Evolutionary conservation across 106 monocot genomes (phyloP).

Genomic region (Chionographis japonica): DNA sequence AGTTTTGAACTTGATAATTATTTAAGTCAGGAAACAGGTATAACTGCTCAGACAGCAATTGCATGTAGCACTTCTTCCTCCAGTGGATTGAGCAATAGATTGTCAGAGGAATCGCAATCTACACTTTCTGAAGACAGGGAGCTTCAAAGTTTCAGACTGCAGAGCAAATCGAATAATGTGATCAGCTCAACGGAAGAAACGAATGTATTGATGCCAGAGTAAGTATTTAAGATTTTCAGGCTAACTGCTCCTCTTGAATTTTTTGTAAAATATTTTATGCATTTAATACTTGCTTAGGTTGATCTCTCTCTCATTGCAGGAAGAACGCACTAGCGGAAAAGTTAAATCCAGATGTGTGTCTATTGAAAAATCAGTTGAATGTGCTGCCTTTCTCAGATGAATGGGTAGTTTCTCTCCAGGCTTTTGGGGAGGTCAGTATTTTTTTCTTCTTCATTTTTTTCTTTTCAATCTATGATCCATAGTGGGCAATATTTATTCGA

Average conservation of each 20-base stretch:
- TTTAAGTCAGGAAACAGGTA: conserved; percentile 2
- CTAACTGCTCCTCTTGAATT: background rate
- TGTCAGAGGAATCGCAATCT: conserved; percentile 1
- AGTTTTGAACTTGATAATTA: background rate
- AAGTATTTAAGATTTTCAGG: conserved; percentile 1
- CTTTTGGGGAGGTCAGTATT: conserved; percentile 73
- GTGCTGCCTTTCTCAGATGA: conserved; percentile 82
- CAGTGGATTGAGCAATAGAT: background rate
- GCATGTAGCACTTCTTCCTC: background rate
- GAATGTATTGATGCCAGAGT: conserved; percentile 16
- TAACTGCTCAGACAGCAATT: conserved; percentile 3
- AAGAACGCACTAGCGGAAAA: conserved; percentile 13
- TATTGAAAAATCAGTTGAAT: conserved; percentile 25
- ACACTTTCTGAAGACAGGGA: conserved; percentile 1
- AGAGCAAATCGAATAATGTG: conserved; percentile 4
- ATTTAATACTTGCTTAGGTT: background rate
- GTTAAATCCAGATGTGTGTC: conserved; percentile 7
- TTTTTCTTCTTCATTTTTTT: background rate
- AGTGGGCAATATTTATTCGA: no score
- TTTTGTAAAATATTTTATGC: background rate
- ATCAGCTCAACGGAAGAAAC: conserved; percentile 12
- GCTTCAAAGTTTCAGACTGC: background rate
- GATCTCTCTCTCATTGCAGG: conserved; percentile 15
- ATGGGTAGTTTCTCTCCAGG: conserved; percentile 78
- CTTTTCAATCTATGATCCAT: background rate